Base-by-base conservation (phyloP, 371 early-diverging fungal species). In the Rhizopus stolonifer region DNA sequence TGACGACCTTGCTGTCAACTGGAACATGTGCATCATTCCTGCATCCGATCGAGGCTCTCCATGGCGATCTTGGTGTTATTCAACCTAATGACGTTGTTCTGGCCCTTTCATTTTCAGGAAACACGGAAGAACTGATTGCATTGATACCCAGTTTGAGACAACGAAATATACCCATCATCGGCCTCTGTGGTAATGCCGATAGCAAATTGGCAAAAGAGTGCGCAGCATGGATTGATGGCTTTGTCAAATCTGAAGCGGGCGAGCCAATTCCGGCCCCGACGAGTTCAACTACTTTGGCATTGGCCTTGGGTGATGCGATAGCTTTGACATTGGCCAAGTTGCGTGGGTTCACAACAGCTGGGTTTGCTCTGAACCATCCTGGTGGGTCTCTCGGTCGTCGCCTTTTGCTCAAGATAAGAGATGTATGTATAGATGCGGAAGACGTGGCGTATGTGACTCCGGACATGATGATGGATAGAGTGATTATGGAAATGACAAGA, bases 351-450 rank as follows among this genome's bases (percentile, higher is more conserved):
- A 74, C 71, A 2, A 73, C 69, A 0, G 56, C 60, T 7, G 82
- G 77, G 13, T 86, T 85, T 69, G 83, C 81, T 0, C 55, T 80
- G 19, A 81, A 83, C 52, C 86, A 86, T 61, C 86, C 86, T 0
- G 84, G 84, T 7, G 86, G 86, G 0, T 62, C 77, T 1, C 55
- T 86, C 0, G 86, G 86, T 4, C 52, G 73, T 47, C 32, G 67
- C 22, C 55, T 78, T 10, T 29, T 74, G 8, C 52, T 78, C 8
- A 74, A 72, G 42, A 68, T 74, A 1, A 53, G 65, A 15, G 79
- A 78, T 50, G 52, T 58, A 19, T 56, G 65, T 55, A 54, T 74
- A 0, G 56, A 61, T 2, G 18, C 58, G 0, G 39, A 40, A 10
- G 52, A 69, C 15, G 67, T 71, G 1, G 73, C 73, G 1, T 46